phyloP scores from a whole-genome alignment of 352 stramenopile genomes.

The Thalassiosira livingstoniorum region DNA sequence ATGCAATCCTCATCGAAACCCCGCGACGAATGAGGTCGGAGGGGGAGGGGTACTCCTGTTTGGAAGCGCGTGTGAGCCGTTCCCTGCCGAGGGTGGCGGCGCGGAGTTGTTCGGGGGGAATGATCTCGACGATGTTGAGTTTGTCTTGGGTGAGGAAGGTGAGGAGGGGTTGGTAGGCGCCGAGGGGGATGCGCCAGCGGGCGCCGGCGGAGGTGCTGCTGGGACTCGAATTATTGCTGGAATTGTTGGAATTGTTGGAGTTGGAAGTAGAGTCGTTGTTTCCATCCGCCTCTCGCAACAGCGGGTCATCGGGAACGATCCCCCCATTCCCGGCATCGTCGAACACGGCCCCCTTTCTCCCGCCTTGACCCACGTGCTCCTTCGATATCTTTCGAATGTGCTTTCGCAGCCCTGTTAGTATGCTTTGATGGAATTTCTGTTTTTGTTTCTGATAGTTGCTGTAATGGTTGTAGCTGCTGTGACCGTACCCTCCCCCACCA shows the following conservation, averaged over 20 bases:
- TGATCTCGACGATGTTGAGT: constrained; percentile 62
- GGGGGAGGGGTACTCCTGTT: constrained; percentile 49
- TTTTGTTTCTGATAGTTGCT: too few relatives aligned
- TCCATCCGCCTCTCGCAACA: constrained; percentile 10
- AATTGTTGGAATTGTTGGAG: too few relatives aligned
- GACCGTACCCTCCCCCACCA: background rate
- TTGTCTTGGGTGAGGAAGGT: constrained; percentile 60
- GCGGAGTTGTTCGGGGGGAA: constrained; percentile 71
- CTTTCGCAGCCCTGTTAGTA: constrained; percentile 52
- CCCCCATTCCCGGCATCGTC: constrained; percentile 46
- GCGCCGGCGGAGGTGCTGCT: constrained; percentile 18
- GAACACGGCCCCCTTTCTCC: constrained; percentile 62
- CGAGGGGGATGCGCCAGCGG: constrained; percentile 78
- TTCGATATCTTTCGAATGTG: constrained; percentile 73
- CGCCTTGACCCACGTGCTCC: constrained; percentile 48
- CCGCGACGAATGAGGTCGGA: constrained; percentile 66
- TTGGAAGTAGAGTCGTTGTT: too few relatives aligned
- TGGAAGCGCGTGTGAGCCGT: constrained; percentile 61
- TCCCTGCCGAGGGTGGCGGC: constrained; percentile 73
- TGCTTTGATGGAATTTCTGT: too few relatives aligned
- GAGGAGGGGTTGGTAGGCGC: constrained; percentile 73
- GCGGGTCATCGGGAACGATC: constrained; percentile 37
- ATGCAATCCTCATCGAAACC: constrained; percentile 63
- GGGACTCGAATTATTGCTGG: background rate
- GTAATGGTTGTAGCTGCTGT: constrained; percentile 21